A percentile compares a stretch with the other conserved stretches of the same genome.
Conservation (phyloP, 2,329 filamentous ascomycete species). For the Colletotrichum spinosum region DNA sequence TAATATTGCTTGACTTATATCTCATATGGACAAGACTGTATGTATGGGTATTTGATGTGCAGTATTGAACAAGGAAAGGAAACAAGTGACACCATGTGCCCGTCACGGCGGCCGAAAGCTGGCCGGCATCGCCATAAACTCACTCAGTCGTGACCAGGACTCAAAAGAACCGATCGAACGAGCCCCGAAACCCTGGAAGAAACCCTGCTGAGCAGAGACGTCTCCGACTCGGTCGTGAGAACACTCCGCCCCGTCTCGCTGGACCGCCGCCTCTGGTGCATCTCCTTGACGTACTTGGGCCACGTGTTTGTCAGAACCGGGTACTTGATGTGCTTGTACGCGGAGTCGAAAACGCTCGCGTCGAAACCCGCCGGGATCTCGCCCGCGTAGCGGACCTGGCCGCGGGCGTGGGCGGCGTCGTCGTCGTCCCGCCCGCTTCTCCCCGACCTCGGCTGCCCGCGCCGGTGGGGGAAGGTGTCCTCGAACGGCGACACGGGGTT, state of each 20-base stretch:
- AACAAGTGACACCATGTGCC: no score
- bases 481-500: conserved; percentile 38
- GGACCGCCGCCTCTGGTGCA: conserved; percentile 38
- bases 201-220: conserved; percentile 38
- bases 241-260: conserved; percentile 40
- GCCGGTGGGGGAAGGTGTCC: conserved; percentile 1
- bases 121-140: no score
- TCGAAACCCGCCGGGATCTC: conserved; percentile 62
- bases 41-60: no score
- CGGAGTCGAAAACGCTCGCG: conserved; percentile 66
- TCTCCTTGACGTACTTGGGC: conserved; percentile 65
- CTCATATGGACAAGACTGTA: no score
- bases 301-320: conserved; percentile 77
- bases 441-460: background rate
- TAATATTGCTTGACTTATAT: no score
- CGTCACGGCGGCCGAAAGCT: no score
- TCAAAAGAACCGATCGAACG: conserved; percentile 4
- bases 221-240: conserved; percentile 31
- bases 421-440: background rate
- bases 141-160: background rate
- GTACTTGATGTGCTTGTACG: conserved; percentile 72
- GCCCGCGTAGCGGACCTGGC: conserved; percentile 49
- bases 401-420: conserved; percentile 4
- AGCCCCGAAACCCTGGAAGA: conserved; percentile 24
- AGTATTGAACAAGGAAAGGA: no score